Conservation (phyloP, 768 basidiomycete genomes). For the Lactifluus rugatus region DNA sequence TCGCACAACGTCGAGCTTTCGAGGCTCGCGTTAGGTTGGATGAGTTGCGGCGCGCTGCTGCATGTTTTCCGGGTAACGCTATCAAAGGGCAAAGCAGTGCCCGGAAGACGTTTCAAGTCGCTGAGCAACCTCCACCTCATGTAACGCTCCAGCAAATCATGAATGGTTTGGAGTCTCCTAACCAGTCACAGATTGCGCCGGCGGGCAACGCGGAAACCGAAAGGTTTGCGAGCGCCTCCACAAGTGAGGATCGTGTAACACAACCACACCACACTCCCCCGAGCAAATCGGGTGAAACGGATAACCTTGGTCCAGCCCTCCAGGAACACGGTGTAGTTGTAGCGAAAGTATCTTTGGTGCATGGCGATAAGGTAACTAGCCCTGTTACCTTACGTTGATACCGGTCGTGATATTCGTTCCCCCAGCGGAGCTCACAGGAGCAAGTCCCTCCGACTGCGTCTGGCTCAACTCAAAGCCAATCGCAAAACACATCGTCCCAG, state of each 20-base stretch:
- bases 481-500: not conserved
- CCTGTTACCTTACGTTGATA: not conserved
- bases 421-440: conserved; percentile 2
- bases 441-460: conserved; percentile 12
- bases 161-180: not conserved
- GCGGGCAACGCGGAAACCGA: not conserved
- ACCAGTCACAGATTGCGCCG: not conserved
- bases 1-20: conserved; percentile 8
- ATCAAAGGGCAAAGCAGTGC: not conserved
- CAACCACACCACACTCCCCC: not conserved
- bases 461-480: conserved; percentile 11
- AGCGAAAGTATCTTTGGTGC: not conserved
- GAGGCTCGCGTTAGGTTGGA: conserved; percentile 11
- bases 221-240: not conserved
- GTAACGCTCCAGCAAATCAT: conserved; percentile 1
- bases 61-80: not conserved
- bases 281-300: not conserved
- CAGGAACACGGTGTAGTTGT: not conserved
- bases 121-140: conserved; percentile 4
- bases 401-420: not conserved
- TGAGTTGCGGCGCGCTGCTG: conserved; percentile 7
- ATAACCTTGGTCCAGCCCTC: not conserved
- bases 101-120: not conserved
- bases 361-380: not conserved
- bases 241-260: not conserved